These are phyloP conservation scores for Hymenoscyphus linearis DNA, from an alignment of 2,329 filamentous ascomycete genomes.

Conservation along the genomic window DNA sequence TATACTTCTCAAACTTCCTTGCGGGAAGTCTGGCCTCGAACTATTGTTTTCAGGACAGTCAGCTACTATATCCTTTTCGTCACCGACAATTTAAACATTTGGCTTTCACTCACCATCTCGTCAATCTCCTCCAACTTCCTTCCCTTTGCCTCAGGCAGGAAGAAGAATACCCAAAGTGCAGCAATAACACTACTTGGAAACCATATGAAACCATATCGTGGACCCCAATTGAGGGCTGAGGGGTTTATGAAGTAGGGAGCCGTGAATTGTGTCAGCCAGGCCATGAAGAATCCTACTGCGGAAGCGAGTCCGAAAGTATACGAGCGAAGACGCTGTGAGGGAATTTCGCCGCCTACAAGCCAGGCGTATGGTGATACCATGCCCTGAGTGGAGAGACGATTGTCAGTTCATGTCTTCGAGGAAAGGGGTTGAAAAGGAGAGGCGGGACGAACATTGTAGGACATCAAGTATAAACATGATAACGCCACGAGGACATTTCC, in stretches of 20 bases:
- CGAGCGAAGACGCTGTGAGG: constrained; percentile 49
- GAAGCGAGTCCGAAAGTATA: constrained; percentile 53
- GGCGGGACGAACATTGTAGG: constrained; percentile 20
- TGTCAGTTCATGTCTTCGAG: background rate
- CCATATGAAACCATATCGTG: constrained; percentile 54
- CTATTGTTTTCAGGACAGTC: background rate
- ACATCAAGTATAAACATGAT: constrained; percentile 27
- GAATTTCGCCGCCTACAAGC: constrained; percentile 52
- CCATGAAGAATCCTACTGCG: constrained; percentile 48
- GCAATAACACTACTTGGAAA: constrained; percentile 10
- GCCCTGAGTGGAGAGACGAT: background rate
- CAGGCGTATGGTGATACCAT: constrained; percentile 46
- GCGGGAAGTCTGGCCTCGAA: constrained; percentile 13
- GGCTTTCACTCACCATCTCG: constrained; percentile 9
- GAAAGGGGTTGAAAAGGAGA: background rate
- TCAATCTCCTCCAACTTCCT: constrained; percentile 47
- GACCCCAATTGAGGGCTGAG: constrained; percentile 48
- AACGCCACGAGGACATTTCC: constrained; percentile 44
- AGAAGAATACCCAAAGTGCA: constrained; percentile 42
- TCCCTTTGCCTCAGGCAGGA: constrained; percentile 50
- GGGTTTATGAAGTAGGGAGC: constrained; percentile 57
- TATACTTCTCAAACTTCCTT: constrained; percentile 12
- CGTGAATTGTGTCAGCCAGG: constrained; percentile 48
- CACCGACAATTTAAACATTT: background rate
- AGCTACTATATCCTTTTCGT: background rate